Conservation (phyloP, 1,139 yeast species). For the Saccharomyces hybrid region DNA sequence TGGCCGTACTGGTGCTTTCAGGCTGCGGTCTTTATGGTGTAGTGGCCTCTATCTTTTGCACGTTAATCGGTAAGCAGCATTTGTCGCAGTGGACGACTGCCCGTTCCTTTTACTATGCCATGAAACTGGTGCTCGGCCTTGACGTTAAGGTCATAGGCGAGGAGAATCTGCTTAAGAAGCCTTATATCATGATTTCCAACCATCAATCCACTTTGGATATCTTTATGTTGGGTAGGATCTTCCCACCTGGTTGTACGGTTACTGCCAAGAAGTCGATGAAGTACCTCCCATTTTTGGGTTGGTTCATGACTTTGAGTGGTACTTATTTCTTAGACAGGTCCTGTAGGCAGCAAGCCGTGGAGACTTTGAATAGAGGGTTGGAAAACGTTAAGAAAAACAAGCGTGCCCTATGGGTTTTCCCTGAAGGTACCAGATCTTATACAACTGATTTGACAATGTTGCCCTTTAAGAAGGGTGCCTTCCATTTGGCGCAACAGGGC, state of each 20-base stretch:
- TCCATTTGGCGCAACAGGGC: slow-evolving; percentile 92
- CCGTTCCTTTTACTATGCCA: slow-evolving; percentile 59
- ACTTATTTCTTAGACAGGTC: slow-evolving; percentile 84
- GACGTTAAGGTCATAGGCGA: slow-evolving; percentile 61
- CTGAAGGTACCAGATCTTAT: slow-evolving; percentile 92
- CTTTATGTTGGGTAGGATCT: slow-evolving; percentile 66
- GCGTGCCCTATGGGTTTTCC: slow-evolving; percentile 77
- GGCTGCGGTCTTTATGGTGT: slow-evolving; percentile 71
- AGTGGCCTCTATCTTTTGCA: slow-evolving; percentile 58
- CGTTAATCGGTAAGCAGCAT: slow-evolving; percentile 65
- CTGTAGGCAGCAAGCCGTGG: slow-evolving; percentile 68
- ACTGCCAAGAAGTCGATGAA: slow-evolving; percentile 84
- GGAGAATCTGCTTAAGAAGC: slow-evolving; percentile 46
- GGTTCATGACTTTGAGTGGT: slow-evolving; percentile 91
- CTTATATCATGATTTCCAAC: slow-evolving; percentile 80
- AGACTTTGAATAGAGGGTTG: slow-evolving; percentile 65
- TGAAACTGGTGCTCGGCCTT: slow-evolving; percentile 59
- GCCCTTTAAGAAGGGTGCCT: slow-evolving; percentile 95
- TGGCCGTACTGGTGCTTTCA: slow-evolving; percentile 47
- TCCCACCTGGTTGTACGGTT: slow-evolving; percentile 85
- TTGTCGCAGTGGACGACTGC: slow-evolving; percentile 89
- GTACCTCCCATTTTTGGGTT: slow-evolving; percentile 87
- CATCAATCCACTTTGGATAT: slow-evolving; percentile 91
- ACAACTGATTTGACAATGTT: slow-evolving; percentile 57
- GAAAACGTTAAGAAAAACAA: slow-evolving; percentile 48